A percentile compares a stretch with the other conserved stretches of the same genome.
Evolutionary conservation across 176 grass and related monocot species (phyloP).

Genomic region (Cymbopogon citratus): DNA sequence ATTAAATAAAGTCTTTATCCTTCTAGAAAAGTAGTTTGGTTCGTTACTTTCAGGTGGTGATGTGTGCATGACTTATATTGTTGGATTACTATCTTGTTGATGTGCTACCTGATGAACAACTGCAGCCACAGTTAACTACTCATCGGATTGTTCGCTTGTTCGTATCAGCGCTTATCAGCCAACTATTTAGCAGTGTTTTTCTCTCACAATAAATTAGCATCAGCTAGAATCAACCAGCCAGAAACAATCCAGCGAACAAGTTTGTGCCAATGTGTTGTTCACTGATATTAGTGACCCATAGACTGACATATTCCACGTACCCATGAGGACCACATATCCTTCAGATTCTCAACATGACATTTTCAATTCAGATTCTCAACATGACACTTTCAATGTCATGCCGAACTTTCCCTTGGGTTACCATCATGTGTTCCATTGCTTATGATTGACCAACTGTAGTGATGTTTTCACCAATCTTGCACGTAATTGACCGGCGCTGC

Average conservation of each 20-base stretch:
- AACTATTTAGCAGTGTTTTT: no score
- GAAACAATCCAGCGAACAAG: no score
- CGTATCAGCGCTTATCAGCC: no score
- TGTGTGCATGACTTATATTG: not conserved
- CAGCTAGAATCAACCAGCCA: no score
- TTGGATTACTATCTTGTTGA: conserved; percentile 14
- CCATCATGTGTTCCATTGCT: not conserved
- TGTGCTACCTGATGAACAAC: conserved; percentile 12
- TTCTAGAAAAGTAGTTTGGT: not conserved
- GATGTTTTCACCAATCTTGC: not conserved
- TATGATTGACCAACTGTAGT: not conserved
- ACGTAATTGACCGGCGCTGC: not conserved
- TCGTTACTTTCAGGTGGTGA: conserved; percentile 7
- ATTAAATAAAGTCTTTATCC: not conserved
- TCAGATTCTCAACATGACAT: not conserved
- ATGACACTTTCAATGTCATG: not conserved
- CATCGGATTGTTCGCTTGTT: no score
- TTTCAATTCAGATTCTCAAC: not conserved
- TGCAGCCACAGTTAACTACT: not conserved
- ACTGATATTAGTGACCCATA: conserved; percentile 4
- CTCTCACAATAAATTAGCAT: no score
- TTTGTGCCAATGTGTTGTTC: not conserved
- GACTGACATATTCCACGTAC: not conserved
- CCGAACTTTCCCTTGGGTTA: not conserved
- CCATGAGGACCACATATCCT: not conserved